Base-by-base conservation (phyloP, 306 rosid species). In the Quercus parvula region DNA sequence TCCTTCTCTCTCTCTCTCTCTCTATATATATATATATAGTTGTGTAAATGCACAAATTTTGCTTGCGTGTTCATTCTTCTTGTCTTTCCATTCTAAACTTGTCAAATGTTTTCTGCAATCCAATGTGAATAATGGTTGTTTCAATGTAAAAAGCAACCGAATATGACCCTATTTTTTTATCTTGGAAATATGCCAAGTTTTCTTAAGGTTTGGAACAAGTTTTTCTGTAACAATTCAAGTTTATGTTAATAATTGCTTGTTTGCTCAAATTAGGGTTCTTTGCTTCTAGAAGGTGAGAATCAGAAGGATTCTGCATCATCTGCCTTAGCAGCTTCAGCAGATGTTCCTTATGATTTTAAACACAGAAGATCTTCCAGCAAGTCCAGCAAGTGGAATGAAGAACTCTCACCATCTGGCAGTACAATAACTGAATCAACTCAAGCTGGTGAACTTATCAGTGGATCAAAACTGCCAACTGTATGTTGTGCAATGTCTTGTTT, bases 301-400 rank as follows among this genome's bases (percentile, higher is more conserved):
- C 86, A 83, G 79, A 94, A 84, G 76, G 98, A 93, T 58, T 83
- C 94, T 78, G 79, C 74, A 3, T 71, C 82, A 20, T 75, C 81
- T 59, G 78, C 77, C 20, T 88, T 87, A 52, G 79, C 74, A 19
- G 84, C 56, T 77, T 72, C 89, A 69, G 81, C 89, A 20, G 89
- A 88, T 85, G 61, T 86, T 56, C 82, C 93, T 79, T 82, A 74
- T 71, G 99, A 91, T 62, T 79, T 77, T 70, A 91, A 86, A 77
- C 97, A 94, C 80, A 89, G 81, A 86, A 90, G 97, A 87, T 91
- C 97, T 61, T 86, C 92, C 77, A 89, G 94, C 87, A 90, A 87
- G 78, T 87, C 92, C 79, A 89, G 94, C 87, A 90, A 87, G 78
- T 87, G 97, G 96, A 96, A 87, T 56, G 99, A 89, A 57, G 99